Percentiles rank a stretch among this genome's conserved stretches.
Conservation (phyloP, 331 rosid genomes). For the Malus hybrid region DNA sequence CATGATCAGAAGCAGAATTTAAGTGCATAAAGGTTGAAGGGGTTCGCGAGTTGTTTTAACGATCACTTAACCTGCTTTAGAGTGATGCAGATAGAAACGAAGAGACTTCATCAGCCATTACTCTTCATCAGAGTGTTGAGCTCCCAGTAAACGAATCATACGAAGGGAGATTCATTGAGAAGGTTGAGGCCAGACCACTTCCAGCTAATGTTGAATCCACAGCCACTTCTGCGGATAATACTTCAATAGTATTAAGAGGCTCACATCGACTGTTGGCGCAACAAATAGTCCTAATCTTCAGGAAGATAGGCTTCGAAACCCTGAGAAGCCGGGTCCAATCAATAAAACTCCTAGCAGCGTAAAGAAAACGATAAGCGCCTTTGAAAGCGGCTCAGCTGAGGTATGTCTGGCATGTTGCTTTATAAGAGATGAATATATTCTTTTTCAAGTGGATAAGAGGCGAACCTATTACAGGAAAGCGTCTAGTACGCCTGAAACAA, state of each 20-base stretch:
- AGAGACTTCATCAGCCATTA: constrained; percentile 30
- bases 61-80: constrained; percentile 56
- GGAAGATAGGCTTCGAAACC: constrained; percentile 1
- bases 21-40: constrained; percentile 4
- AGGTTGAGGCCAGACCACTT: constrained; percentile 4
- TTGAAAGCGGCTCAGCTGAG: constrained; percentile 62
- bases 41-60: constrained; percentile 36
- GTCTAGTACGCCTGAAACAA: not conserved
- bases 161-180: constrained; percentile 15
- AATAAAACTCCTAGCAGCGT: constrained; percentile 48
- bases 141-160: constrained; percentile 14
- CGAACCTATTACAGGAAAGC: not conserved
- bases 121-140: constrained; percentile 19
- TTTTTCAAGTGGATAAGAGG: not conserved
- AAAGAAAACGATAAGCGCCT: constrained; percentile 63
- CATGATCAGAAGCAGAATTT: constrained; percentile 16
- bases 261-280: constrained; percentile 13
- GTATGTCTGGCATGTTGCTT: constrained; percentile 31
- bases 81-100: constrained; percentile 54
- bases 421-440: constrained; percentile 6
- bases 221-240: constrained; percentile 19
- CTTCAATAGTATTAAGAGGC: constrained; percentile 10
- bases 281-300: constrained; percentile 15
- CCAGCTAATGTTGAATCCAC: not conserved
- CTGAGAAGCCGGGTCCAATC: constrained; percentile 9